Evolutionary conservation across 1,284 basidiomycete species (phyloP), one percentile per base, ranked within the genome.

Genomic region (Ceratobasidium sp.): DNA sequence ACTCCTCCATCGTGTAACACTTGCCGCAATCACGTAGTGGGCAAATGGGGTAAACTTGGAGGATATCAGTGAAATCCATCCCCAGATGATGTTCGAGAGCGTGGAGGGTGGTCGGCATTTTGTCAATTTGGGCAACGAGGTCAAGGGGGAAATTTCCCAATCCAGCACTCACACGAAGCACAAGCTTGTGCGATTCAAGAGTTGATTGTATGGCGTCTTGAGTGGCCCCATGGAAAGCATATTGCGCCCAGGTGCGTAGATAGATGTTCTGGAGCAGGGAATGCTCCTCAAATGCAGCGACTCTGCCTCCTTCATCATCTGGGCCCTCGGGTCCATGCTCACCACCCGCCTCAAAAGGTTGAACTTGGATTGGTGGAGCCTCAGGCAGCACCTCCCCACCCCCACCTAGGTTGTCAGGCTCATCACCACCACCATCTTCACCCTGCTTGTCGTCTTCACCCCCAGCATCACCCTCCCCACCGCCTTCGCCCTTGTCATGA

Each of bases 1-100:
- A 12, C 27, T 59, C 33, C 38, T 57, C 38, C 23, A 46, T 2
- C 6, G 57, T 71, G 44, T 71, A 71, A 2, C 55, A 27, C 44
- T 60, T 71, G 20, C 69, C 57, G 23, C 55, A 71, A 3, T 7
- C 16, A 5, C 7, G n/a, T 4, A n/a, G 4, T 18, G 54, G 68
- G 33, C 68, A 57, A 5, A 57, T 5, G 4, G 68, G n/a, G 14
- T 70, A 70, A 14, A 70, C 33, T 8, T 35, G 38, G 3, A 57
- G 27, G 6, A 50, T 23, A 10, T 70, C 23, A 10, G 33, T 41
- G 18, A 57, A 23, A 16, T 70, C 54, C 68, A 70, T 70, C 5
- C 68, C 68, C 10, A 70, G 27, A 8, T 38, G 50, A 3, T 54
- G 54, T 35, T 70, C 52, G 4, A 70, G 54, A 8, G 68, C 14